Conservation (phyloP, 805 yeast genomes). For the Candida ficus region DNA sequence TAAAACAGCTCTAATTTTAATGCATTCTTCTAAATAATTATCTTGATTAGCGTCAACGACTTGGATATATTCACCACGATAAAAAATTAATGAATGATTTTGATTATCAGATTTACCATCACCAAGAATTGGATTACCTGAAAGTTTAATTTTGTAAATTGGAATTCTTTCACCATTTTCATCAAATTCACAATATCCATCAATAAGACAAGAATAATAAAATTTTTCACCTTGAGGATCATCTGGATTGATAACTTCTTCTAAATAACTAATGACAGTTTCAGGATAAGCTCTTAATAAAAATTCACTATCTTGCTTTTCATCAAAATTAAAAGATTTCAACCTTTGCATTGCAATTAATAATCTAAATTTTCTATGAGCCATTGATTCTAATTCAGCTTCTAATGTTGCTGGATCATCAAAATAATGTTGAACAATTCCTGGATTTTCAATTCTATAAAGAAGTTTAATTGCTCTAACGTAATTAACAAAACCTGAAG, state of each 20-base stretch:
- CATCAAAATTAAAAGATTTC: conserved; percentile 57
- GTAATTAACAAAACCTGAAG: conserved; percentile 81
- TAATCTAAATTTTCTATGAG: conserved; percentile 73
- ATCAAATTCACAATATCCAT: conserved; percentile 49
- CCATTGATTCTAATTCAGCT: conserved; percentile 63
- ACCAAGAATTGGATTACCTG: conserved; percentile 93
- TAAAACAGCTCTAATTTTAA: conserved; percentile 80
- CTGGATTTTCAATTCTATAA: conserved; percentile 61
- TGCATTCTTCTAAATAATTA: conserved; percentile 89
- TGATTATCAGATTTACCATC: conserved; percentile 97
- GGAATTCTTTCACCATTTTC: conserved; percentile 58
- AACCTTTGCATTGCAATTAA: conserved; percentile 86
- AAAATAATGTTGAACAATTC: conserved; percentile 39
- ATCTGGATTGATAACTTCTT: conserved; percentile 32
- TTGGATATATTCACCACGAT: conserved; percentile 92
- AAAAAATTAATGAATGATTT: conserved; percentile 78
- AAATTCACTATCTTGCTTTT: conserved; percentile 61
- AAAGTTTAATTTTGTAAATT: conserved; percentile 59
- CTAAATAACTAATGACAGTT: conserved; percentile 49
- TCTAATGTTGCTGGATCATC: conserved; percentile 53
- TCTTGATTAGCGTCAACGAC: conserved; percentile 96
- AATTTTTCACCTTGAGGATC: conserved; percentile 24
- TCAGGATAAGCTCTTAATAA: conserved; percentile 72
- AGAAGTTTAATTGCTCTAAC: conserved; percentile 65
- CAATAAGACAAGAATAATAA: conserved; percentile 64